phyloP scores from a whole-genome alignment of 768 basidiomycete species.

The Tulasnella sp. region DNA sequence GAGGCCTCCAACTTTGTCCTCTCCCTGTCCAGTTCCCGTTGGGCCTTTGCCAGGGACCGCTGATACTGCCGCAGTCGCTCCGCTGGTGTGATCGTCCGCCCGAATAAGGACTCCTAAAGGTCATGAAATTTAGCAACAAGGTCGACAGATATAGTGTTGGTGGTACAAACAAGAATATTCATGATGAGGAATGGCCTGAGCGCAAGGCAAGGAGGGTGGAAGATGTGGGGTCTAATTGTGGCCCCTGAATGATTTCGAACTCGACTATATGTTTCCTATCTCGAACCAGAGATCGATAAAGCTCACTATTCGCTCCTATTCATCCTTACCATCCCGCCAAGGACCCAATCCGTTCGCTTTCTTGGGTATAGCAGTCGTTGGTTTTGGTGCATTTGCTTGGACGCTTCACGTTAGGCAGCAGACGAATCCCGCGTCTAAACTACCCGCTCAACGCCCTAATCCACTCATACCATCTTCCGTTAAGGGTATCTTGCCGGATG shows the following conservation, averaged over 20 bases:
- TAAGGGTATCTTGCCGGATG: slow-evolving; percentile 11
- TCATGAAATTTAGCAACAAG: slow-evolving; percentile 5
- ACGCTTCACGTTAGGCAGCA: slow-evolving; percentile 10
- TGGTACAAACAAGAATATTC: slow-evolving; percentile 30
- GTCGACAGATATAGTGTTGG: background rate
- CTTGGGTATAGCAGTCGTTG: slow-evolving; percentile 9
- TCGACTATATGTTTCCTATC: background rate
- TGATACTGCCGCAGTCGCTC: slow-evolving; percentile 96
- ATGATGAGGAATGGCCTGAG: slow-evolving; percentile 20
- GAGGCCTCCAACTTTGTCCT: slow-evolving; percentile 86
- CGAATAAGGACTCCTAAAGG: slow-evolving; percentile 87
- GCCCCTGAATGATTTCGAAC: background rate
- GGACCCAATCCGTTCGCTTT: slow-evolving; percentile 17
- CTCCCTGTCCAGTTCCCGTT: slow-evolving; percentile 96
- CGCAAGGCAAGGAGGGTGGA: background rate
- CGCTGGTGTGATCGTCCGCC: slow-evolving; percentile 87
- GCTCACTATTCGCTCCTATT: slow-evolving; percentile 2
- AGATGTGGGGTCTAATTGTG: too few species aligned
- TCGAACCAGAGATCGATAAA: background rate
- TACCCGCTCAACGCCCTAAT: slow-evolving; percentile 15
- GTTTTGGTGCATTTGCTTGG: slow-evolving; percentile 18
- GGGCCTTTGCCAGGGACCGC: slow-evolving; percentile 88
- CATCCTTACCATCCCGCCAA: slow-evolving; percentile 11
- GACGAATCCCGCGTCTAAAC: slow-evolving; percentile 14
- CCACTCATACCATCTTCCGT: slow-evolving; percentile 15